Evolutionary conservation across 257 asterid species (phyloP), one percentile per base, ranked within the genome.

Genomic region (Nicotiana tabacum): DNA sequence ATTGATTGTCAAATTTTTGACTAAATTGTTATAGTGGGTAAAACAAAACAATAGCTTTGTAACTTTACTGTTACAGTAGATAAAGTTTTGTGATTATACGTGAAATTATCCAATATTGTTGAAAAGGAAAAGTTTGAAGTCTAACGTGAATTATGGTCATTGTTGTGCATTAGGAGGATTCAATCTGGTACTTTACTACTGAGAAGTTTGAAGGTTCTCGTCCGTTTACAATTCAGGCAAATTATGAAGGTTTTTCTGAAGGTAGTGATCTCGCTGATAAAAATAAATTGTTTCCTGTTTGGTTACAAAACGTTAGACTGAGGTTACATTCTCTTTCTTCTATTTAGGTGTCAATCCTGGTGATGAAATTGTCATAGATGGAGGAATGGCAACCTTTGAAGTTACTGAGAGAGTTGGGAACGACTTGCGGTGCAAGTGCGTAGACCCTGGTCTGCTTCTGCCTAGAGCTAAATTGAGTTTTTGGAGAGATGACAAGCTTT

Each of bases 321-420:
- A 35, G 30, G 43, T 43, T 24, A 57, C 29, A 62, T 57, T 48
- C 9, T 21, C 57, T 15, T 61, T 32, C 43, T 35, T 16, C 77
- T 46, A 21, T 86, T 67, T 58, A 94, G 98, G 95, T 76, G 88
- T 94, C 81, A 85, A 89, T 18, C 81, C 89, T 77, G 97, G 97
- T 51, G 98, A 94, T 85, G 95, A 92, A 68, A 83, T 94, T 66
- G 95, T 94, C 33, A 85, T 92, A 80, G 98, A 94, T 83, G 98
- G 97, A 82, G 98, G 98, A 86, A 94, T 94, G 97, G 93, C 94
- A 9, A 93, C 93, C 5, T 94, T 94, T 74, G 89, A 93, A 84
- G 97, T 94, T 69, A 77, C 88, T 0, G 94, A 93, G 55, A 94
- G 87, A 83, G 84, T 90, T n/a, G 98, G 97, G 65, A 87, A 88